Base-by-base conservation (phyloP, 768 basidiomycete genomes). In the Lactarius quietus region DNA sequence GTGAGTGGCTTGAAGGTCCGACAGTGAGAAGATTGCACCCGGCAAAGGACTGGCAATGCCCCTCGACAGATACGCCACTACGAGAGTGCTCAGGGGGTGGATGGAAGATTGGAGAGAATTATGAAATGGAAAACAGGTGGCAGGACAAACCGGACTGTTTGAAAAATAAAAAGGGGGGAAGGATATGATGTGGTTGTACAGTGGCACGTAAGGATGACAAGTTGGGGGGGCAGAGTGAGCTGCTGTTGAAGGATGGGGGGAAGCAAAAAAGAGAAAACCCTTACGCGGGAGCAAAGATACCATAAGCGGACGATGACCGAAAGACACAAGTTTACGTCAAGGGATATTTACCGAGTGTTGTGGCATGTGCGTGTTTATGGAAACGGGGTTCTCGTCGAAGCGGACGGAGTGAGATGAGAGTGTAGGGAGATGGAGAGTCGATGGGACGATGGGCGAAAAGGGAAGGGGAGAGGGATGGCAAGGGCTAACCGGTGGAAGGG, bases 321-420 rank as follows among this genome's bases (percentile, higher is more conserved):
- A 52, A 33, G 61, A 62, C 45, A 53, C 23, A 52, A 56, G 35
- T 62, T 66, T 66, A 66, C 65, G 65, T 66, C 65, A 66, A 61
- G 17, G 31, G 9, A 6, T 23, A 36, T 45, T 64, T 60, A 9
- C 15, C 51, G 53, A 59, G 39, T 23, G n/a, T 29, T 41, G 64
- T 59, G 53, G 35, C 33, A 56, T 56, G 48, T 39, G 39, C 9
- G 38, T 54, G 20, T 53, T 43, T 66, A 53, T 45, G 65, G 65
- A 23, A 66, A 66, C 57, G 57, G 57, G 65, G 61, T 28, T 45
- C 41, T 45, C 38, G 54, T 45, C 48, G 65, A 45, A 57, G 55
- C 35, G 53, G 64, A 55, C 41, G 51, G 63, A 54, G 41, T 64
- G 48, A 64, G 63, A 45, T 57, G 38, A 57, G 60, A 61, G 59